A percentile compares a stretch with the other conserved stretches of the same genome.
Conservation (phyloP, 208 protist genomes). For the Angomonas ambiguus region DNA sequence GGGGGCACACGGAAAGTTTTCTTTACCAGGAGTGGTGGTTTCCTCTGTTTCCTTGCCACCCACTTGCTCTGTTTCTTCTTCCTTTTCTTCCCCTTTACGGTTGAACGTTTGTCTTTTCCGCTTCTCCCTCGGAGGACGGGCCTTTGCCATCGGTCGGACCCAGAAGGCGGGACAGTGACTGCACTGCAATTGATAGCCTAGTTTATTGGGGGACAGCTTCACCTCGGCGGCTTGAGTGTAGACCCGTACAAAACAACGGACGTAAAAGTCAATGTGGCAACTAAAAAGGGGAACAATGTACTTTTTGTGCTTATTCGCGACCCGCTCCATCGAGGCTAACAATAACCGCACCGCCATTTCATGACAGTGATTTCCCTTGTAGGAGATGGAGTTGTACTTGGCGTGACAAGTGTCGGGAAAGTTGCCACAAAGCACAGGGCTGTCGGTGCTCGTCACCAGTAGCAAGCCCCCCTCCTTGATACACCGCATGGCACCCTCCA, state of each 20-base stretch:
- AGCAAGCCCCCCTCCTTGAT: slow-evolving; percentile 97
- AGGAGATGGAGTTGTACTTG: slow-evolving; percentile 95
- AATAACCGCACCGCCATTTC: slow-evolving; percentile 97
- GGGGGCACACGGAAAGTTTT: background rate
- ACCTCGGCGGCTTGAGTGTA: slow-evolving; percentile 86
- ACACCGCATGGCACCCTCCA: slow-evolving; percentile 95
- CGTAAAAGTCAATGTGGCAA: slow-evolving; percentile 99
- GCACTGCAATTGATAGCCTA: slow-evolving; percentile 94
- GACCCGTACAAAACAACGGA: slow-evolving; percentile 98
- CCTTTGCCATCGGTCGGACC: slow-evolving; percentile 85
- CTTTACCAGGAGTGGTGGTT: background rate
- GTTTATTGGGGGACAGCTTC: slow-evolving; percentile 88
- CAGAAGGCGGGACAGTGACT: slow-evolving; percentile 92
- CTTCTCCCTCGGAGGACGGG: slow-evolving; percentile 18
- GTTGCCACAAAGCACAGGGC: slow-evolving; percentile 97
- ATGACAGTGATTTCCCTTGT: slow-evolving; percentile 89
- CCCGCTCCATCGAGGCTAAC: slow-evolving; percentile 89
- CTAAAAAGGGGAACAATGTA: slow-evolving; percentile 97
- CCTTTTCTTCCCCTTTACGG: slow-evolving; percentile 15
- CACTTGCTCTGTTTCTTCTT: background rate
- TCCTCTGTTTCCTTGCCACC: background rate
- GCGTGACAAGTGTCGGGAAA: slow-evolving; percentile 96
- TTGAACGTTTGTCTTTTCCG: slow-evolving; percentile 18
- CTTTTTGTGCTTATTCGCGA: slow-evolving; percentile 92
- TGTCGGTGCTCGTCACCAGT: slow-evolving; percentile 98